Conservation (phyloP, 169 alveolate species). For the Amoebophrya sp. region DNA sequence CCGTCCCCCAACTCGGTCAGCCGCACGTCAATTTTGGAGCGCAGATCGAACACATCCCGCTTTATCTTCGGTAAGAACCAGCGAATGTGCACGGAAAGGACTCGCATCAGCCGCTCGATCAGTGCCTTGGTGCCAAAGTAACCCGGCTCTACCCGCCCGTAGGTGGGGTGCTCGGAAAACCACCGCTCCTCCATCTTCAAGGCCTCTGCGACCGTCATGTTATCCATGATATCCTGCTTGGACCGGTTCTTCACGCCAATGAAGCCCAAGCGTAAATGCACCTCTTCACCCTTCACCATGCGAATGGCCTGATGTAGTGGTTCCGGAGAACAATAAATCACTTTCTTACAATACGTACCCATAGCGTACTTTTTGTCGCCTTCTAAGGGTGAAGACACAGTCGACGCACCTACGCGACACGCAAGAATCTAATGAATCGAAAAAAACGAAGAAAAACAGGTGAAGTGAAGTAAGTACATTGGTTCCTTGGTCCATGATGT, state of each 20-base stretch:
- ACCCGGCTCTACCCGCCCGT: conserved; percentile 42
- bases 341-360: too few relatives aligned
- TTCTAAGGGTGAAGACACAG: too few relatives aligned
- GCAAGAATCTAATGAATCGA: too few relatives aligned
- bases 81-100: conserved; percentile 85
- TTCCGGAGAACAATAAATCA: too few relatives aligned
- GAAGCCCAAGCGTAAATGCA: conserved; percentile 91
- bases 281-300: conserved; percentile 78
- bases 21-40: conserved; percentile 13
- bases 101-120: conserved; percentile 84
- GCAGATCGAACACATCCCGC: conserved; percentile 65
- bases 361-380: too few relatives aligned
- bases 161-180: conserved; percentile 79
- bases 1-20: conserved; percentile 49
- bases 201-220: conserved; percentile 65
- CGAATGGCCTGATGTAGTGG: not conserved
- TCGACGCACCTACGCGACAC: too few relatives aligned
- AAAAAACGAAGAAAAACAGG: too few relatives aligned
- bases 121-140: conserved; percentile 84
- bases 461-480: too few relatives aligned
- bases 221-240: conserved; percentile 71
- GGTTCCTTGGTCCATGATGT: conserved; percentile 95
- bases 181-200: conserved; percentile 74
- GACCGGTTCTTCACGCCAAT: conserved; percentile 71
- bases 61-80: conserved; percentile 89